Percentiles rank a stretch among this genome's conserved stretches.
These are phyloP conservation scores for Russula earlei DNA, from an alignment of 768 basidiomycete species.

Conservation along the genomic window DNA sequence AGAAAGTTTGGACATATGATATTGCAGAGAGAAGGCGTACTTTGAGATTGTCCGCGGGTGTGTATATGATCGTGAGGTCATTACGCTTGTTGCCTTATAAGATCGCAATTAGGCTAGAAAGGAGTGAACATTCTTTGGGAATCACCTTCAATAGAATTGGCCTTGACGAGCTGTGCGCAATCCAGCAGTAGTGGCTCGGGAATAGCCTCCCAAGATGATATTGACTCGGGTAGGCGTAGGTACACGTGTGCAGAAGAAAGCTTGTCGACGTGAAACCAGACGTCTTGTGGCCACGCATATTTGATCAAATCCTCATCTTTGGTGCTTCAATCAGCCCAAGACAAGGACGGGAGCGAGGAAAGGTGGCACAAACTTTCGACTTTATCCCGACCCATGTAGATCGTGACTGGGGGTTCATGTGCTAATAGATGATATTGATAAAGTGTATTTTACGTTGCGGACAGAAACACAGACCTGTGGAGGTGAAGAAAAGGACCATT, in stretches of 20 bases:
- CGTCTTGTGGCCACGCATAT: conserved; percentile 81
- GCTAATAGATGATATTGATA: conserved; percentile 31
- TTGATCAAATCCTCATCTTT: conserved; percentile 92
- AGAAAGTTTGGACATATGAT: neutral
- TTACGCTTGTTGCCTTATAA: conserved; percentile 88
- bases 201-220: conserved; percentile 79
- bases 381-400: conserved; percentile 98
- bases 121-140: neutral
- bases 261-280: conserved; percentile 98
- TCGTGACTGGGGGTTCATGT: conserved; percentile 49
- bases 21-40: conserved; percentile 29
- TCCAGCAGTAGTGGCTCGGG: conserved; percentile 71
- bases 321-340: neutral
- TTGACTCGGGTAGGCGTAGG: conserved; percentile 73
- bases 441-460: neutral
- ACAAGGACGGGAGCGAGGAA: neutral
- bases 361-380: conserved; percentile 65
- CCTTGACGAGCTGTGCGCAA: conserved; percentile 93
- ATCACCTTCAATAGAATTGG: conserved; percentile 93
- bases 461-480: conserved; percentile 12
- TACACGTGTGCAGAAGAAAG: conserved; percentile 96
- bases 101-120: neutral
- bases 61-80: conserved; percentile 88
- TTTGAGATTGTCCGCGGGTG: conserved; percentile 87
- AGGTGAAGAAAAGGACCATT: conserved; percentile 22